Base-by-base conservation (phyloP, 148 eudicot genomes). In the Vaccinium darrowii region DNA sequence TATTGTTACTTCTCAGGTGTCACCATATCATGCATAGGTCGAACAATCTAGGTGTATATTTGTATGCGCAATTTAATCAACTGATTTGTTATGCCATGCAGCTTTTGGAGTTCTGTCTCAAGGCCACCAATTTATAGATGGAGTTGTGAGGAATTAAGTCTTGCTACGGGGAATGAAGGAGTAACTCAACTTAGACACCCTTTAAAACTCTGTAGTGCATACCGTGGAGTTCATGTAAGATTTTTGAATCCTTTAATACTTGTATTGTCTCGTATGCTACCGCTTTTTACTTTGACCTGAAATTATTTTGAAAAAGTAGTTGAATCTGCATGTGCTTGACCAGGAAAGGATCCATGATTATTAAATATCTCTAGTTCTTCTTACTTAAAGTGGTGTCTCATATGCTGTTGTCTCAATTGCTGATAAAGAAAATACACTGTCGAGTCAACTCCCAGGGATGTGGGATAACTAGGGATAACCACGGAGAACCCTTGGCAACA, bases 401-500 rank as follows among this genome's bases (percentile, higher is more conserved):
- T 62, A 43, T 30, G 36, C 72, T 23, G 58, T 56, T 56, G 18
- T 56, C 58, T 14, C 58, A 56, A 56, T 56, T 56, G 4, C 58
- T 56, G 72, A 25, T 65, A 65, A 63, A 23, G 10, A 65, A 9
- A 10, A 2, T 65, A 15, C 52, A 39, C 9, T 84, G n/a, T 36
- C 7, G 78, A 84, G 18, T 84, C 71, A 79, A 84, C 84, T 87
- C 52, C 84, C 84, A 94, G 97, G 94, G 92, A 86, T 87, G 85
- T 81, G 50, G 49, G 76, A 86, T 54, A 80, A 88, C 95, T 67
- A 89, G 97, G 89, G 93, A 92, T 86, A 63, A 51, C 50, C 36
- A 79, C 13, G 94, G 94, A 78, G 95, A 94, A 86, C 98, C 98
- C 51, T 90, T 85, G 82, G 95, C 86, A 84, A 94, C 98, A 74